Percentiles rank a stretch among this genome's conserved stretches.
phyloP scores from a whole-genome alignment of 202 grass and related monocot genomes.

The Schoenoplectus tabernaemontani region DNA sequence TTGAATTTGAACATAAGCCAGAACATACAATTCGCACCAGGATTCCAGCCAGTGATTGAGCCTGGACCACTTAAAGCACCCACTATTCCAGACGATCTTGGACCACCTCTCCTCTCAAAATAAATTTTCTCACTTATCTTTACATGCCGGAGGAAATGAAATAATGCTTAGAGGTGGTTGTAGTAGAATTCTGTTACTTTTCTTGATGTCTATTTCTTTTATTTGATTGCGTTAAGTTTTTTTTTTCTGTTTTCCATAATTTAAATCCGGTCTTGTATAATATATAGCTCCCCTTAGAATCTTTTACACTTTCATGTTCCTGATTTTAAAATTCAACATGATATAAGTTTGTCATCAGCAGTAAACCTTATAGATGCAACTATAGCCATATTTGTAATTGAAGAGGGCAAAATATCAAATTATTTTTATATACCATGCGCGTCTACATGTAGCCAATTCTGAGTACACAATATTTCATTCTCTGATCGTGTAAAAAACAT shows the following conservation, averaged over 20 bases:
- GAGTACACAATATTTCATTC: conserved; percentile 2
- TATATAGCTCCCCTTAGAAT: not conserved
- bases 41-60: conserved; percentile 37
- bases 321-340: not conserved
- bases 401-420: not conserved
- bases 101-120: not conserved
- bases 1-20: conserved; percentile 80
- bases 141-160: not conserved
- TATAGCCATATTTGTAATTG: not conserved
- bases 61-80: not conserved
- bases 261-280: not conserved
- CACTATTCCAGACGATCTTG: not conserved
- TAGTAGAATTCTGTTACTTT: not conserved
- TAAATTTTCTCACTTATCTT: not conserved
- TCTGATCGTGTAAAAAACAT: not conserved
- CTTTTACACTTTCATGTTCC: not conserved
- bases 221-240: not conserved
- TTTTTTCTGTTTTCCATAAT: not conserved
- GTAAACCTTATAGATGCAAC: not conserved
- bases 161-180: not conserved
- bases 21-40: conserved; percentile 65
- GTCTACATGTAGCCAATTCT: not conserved
- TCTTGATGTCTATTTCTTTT: not conserved
- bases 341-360: not conserved
- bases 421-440: not conserved